phyloP scores from a whole-genome alignment of 202 grass and related monocot species.

The Carex arenaria region DNA sequence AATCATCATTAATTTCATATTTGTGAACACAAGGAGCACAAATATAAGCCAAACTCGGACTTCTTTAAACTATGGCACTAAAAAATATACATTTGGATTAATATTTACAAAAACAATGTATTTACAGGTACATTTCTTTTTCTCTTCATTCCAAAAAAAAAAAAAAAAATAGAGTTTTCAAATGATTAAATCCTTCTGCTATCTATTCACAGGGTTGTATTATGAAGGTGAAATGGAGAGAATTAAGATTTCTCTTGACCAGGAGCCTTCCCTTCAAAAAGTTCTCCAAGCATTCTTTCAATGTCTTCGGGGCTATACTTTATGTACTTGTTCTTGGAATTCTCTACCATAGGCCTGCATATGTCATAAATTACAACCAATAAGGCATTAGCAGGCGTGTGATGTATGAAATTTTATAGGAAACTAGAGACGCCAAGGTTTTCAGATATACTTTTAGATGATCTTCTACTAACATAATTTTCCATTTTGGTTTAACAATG shows the following conservation, averaged over 20 bases:
- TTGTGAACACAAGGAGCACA: too few relatives aligned
- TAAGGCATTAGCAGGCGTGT: not conserved
- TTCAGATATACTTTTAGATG: not conserved
- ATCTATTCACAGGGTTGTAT: not conserved
- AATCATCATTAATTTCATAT: too few relatives aligned
- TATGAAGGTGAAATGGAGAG: not conserved
- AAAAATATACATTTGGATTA: too few relatives aligned
- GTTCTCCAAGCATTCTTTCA: conserved; percentile 1
- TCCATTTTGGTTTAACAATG: not conserved
- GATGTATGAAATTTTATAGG: not conserved
- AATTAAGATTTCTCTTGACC: not conserved
- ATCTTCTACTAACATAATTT: not conserved
- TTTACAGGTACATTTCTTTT: not conserved
- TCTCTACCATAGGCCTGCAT: conserved; percentile 8
- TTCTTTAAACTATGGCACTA: too few relatives aligned
- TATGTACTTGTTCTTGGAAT: conserved; percentile 8
- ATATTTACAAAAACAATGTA: not conserved
- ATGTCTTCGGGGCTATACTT: conserved; percentile 18
- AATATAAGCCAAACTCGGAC: too few relatives aligned
- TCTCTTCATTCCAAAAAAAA: not conserved
- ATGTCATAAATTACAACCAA: not conserved
- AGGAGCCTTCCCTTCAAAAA: not conserved
- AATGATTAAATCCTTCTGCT: not conserved
- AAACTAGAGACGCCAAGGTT: not conserved
- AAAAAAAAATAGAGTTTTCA: not conserved